Evolutionary conservation across 495 filamentous ascomycete species (phyloP).

Genomic region (Daldinia concentrica): DNA sequence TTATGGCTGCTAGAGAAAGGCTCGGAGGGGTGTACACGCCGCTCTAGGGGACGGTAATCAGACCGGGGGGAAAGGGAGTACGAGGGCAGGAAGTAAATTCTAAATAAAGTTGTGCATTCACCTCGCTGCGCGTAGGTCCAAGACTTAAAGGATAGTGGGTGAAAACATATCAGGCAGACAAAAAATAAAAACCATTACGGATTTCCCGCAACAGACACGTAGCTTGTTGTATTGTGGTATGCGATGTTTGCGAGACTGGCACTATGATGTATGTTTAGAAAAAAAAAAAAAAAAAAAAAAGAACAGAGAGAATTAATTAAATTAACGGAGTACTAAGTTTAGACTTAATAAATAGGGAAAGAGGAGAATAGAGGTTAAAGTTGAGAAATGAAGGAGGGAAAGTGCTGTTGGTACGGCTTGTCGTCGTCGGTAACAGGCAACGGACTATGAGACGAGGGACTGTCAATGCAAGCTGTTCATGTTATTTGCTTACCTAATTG

Average conservation of each 20-base stretch:
- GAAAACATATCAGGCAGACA: conserved; percentile 36
- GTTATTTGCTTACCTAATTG: conserved; percentile 28
- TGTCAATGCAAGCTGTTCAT: conserved; percentile 36
- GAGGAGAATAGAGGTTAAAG: neutral
- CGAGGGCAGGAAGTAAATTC: conserved; percentile 5
- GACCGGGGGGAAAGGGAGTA: neutral
- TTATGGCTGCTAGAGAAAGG: neutral
- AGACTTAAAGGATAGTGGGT: conserved; percentile 18
- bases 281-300: neutral
- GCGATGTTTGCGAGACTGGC: neutral
- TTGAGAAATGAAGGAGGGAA: conserved; percentile 13
- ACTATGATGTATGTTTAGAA: neutral
- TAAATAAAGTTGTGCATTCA: conserved; percentile 24
- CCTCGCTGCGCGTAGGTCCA: conserved; percentile 6
- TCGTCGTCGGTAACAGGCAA: conserved; percentile 6
- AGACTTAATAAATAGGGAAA: conserved; percentile 12
- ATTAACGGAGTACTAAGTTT: conserved; percentile 13
- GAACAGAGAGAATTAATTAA: conserved; percentile 18
- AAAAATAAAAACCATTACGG: conserved; percentile 11
- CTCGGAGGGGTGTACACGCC: conserved; percentile 7
- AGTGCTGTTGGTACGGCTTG: conserved; percentile 4
- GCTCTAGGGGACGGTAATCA: neutral
- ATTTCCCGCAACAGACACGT: conserved; percentile 40
- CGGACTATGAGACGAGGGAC: neutral
- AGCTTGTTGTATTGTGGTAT: conserved; percentile 7